These are phyloP conservation scores for Suhomyces vadensis DNA, from an alignment of 805 yeast genomes.

Conservation along the genomic window DNA sequence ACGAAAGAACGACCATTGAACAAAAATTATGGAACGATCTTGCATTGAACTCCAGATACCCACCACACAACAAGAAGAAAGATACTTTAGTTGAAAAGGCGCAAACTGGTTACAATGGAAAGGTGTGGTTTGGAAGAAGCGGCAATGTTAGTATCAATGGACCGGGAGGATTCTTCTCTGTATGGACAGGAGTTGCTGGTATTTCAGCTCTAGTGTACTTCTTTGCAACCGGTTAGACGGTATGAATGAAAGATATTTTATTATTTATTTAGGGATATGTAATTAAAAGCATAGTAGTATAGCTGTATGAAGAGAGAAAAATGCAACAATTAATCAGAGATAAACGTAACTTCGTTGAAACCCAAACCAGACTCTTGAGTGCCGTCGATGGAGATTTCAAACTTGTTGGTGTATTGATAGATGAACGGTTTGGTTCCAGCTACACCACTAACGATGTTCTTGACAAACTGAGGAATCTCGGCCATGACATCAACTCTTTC, in stretches of 20 bases:
- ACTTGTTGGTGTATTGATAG: slow-evolving; percentile 80
- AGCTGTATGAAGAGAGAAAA: too few species aligned
- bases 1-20: slow-evolving; percentile 63
- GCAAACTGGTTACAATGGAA: slow-evolving; percentile 30
- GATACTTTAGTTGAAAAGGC: slow-evolving; percentile 26
- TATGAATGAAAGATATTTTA: background rate
- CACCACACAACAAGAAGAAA: slow-evolving; percentile 53
- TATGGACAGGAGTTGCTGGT: slow-evolving; percentile 36
- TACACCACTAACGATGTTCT: slow-evolving; percentile 88
- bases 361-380: slow-evolving; percentile 61
- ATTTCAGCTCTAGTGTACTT: slow-evolving; percentile 27
- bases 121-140: slow-evolving; percentile 40
- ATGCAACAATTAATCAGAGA: slow-evolving; percentile 50
- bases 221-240: slow-evolving; percentile 9
- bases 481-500: slow-evolving; percentile 98
- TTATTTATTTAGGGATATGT: background rate
- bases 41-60: slow-evolving; percentile 60
- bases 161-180: slow-evolving; percentile 32
- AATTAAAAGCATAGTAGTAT: background rate
- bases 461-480: slow-evolving; percentile 92
- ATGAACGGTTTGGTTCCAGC: slow-evolving; percentile 97
- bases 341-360: slow-evolving; percentile 81
- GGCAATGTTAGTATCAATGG: slow-evolving; percentile 38
- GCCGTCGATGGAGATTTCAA: slow-evolving; percentile 46
- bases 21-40: slow-evolving; percentile 68